Base-by-base conservation (phyloP, 2,329 filamentous ascomycete genomes). In the Paecilomyces fulvus region DNA sequence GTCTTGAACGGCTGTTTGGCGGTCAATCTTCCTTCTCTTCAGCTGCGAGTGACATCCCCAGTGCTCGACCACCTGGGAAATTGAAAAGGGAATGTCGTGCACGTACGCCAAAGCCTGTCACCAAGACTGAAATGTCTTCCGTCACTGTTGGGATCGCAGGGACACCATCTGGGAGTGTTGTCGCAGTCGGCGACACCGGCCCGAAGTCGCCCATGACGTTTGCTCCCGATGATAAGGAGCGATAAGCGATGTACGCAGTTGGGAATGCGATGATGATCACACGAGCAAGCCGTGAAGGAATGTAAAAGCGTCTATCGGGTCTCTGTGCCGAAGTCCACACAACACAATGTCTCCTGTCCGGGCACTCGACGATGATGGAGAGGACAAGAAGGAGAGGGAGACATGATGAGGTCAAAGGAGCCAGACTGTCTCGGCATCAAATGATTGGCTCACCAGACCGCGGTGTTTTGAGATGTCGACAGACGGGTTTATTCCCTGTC, bases 1-100 rank as follows among this genome's bases (percentile, higher is more conserved):
- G 86, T 78, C 64, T 86, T 85, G 72, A 95, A 95, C 1, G 90
- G 87, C 89, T 92, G 61, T 51, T 56, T 21, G 49, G 25, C 7
- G 28, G 17, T 28, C 17, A 46, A 30, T 54, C 48, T 49, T 49
- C 9, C 9, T 10, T 49, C 48, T 21, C 48, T 23, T 49, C 48
- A n/a, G 33, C 14, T 37, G 21, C 30, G 56, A 58, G 60, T 10
- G 55, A 21, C 17, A 23, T 20, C 31, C 21, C 52, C 11, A 12
- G 17, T 14, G 1, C 31, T 20, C 33, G 17, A 30, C 33, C 12
- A 5, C 28, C 11, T n/a, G 31, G 48, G 10, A 55, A 37, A 30
- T 20, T 50, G 51, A 17, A 17, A 3, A 23, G 30, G 43, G 49
- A 54, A 56, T 67, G 66, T 11, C 8, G 9, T 49, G 20, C 48